Conservation (phyloP, 2,329 filamentous ascomycete genomes). For the Arachnomyces sp. region DNA sequence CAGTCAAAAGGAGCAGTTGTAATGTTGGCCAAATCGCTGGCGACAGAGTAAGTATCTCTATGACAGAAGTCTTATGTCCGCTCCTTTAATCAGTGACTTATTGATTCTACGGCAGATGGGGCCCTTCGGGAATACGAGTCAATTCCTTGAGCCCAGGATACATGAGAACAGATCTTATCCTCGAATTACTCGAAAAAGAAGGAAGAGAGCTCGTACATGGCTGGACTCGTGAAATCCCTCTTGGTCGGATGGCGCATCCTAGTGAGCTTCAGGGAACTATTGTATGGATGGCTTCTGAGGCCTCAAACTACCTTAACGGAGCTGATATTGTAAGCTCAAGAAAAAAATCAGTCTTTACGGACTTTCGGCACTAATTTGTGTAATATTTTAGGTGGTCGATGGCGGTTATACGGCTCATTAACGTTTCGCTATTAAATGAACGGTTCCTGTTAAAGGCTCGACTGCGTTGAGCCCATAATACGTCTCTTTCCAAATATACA, state of each 20-base stretch:
- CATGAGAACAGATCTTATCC: conserved; percentile 26
- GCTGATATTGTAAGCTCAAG: conserved; percentile 6
- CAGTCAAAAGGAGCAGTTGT: conserved; percentile 18
- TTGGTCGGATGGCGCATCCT: conserved; percentile 30
- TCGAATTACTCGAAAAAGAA: conserved; percentile 26
- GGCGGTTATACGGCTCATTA: too few species aligned
- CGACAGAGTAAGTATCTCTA: conserved; percentile 23
- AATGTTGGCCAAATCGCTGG: conserved; percentile 19
- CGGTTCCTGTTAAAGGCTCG: too few species aligned
- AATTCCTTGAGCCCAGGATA: conserved; percentile 34
- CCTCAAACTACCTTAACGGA: conserved; percentile 13
- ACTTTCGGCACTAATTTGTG: too few species aligned
- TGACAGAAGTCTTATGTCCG: too few species aligned
- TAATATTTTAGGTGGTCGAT: neutral
- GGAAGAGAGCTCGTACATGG: conserved; percentile 29
- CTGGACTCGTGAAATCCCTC: conserved; percentile 32
- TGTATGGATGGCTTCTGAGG: conserved; percentile 20
- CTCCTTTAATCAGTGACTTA: too few species aligned
- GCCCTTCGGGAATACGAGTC: conserved; percentile 28
- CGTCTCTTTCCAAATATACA: too few species aligned
- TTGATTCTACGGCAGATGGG: too few species aligned
- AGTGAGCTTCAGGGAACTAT: conserved; percentile 31
- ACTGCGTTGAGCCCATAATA: too few species aligned
- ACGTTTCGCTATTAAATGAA: too few species aligned
- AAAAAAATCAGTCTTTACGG: neutral